Percentiles rank a stretch among this genome's conserved stretches.
phyloP scores from a whole-genome alignment of 2,329 filamentous ascomycete species.

The Scytalidium sp. region DNA sequence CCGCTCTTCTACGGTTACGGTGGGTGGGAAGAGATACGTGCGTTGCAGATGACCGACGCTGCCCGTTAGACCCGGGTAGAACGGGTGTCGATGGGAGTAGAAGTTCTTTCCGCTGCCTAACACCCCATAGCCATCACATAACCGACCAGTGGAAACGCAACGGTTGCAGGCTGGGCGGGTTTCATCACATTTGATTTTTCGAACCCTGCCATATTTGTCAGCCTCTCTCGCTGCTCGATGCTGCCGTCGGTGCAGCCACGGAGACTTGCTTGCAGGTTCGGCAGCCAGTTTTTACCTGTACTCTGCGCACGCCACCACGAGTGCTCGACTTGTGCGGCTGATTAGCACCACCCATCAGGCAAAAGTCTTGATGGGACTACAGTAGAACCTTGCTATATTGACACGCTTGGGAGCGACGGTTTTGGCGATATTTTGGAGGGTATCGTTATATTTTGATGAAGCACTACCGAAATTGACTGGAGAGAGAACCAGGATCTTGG shows the following conservation, averaged over 20 bases:
- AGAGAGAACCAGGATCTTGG: no score
- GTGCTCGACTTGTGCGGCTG: background rate
- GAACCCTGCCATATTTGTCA: conserved; percentile 35
- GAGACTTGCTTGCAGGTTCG: conserved; percentile 36
- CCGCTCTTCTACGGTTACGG: conserved; percentile 27
- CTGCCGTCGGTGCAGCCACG: conserved; percentile 5
- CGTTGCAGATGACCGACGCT: conserved; percentile 9
- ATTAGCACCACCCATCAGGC: no score
- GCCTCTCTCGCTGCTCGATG: conserved; percentile 14
- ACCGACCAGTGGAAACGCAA: background rate
- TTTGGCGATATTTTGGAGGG: no score
- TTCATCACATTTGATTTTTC: conserved; percentile 57
- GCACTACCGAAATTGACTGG: no score
- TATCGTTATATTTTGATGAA: no score
- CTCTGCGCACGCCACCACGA: background rate
- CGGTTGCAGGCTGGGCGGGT: conserved; percentile 46
- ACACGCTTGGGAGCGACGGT: no score
- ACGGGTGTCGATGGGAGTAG: background rate
- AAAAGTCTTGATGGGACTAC: background rate
- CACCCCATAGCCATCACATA: conserved; percentile 1
- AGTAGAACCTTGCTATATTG: no score
- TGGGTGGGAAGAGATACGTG: background rate
- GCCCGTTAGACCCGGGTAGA: conserved; percentile 18
- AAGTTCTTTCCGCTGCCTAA: background rate
- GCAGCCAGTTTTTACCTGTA: conserved; percentile 24